Evolutionary conservation across 164 flowering plant genomes (phyloP).

Genomic region (Tinospora cordifolia): DNA sequence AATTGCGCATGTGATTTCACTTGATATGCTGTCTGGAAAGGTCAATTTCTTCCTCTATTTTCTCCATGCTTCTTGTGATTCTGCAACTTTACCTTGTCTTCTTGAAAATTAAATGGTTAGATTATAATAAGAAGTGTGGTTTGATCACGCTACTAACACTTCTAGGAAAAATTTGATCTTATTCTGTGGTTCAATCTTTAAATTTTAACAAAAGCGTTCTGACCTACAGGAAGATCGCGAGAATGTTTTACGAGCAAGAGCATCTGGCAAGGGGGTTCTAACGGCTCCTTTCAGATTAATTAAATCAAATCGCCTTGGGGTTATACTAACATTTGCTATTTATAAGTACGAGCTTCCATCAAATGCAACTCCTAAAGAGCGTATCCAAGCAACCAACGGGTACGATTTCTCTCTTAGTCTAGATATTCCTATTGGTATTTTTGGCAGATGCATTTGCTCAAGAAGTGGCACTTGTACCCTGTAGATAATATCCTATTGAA

Average conservation of each 20-base stretch:
- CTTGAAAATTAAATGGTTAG: background rate
- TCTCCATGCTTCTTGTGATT: conserved; percentile 1
- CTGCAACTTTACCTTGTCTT: background rate
- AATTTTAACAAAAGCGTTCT: background rate
- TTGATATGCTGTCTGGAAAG: conserved; percentile 93
- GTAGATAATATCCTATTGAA: no score
- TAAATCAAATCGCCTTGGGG: conserved; percentile 82
- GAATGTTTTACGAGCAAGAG: conserved; percentile 82
- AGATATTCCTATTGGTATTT: no score
- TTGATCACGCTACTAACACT: background rate
- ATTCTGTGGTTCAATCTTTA: background rate
- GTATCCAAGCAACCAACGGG: conserved; percentile 80
- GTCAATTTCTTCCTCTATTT: conserved; percentile 27
- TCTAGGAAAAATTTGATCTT: background rate
- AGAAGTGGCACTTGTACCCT: no score
- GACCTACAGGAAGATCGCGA: conserved; percentile 84
- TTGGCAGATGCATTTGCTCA: no score
- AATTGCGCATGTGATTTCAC: conserved; percentile 72
- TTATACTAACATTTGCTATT: conserved; percentile 85
- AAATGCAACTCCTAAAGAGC: conserved; percentile 71
- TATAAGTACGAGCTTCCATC: conserved; percentile 71
- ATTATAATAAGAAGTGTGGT: background rate
- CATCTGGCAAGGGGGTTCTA: conserved; percentile 84
- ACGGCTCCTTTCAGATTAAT: conserved; percentile 82
- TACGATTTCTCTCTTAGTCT: conserved; percentile 20